Evolutionary conservation across 1,139 yeast species (phyloP).

Genomic region (Sugiyamaella novakii): DNA sequence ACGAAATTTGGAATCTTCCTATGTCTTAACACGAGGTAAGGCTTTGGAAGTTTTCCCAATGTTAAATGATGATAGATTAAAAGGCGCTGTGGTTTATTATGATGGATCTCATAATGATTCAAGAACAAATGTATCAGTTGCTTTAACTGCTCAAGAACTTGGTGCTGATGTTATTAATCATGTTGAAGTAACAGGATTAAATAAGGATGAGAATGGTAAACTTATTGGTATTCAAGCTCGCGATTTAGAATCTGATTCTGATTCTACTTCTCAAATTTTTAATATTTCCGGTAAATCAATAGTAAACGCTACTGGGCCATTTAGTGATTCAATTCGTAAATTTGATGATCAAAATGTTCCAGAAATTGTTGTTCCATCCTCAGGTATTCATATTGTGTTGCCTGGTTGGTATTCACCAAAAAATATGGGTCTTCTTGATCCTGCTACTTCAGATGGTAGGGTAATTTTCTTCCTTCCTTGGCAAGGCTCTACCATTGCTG

Average conservation of each 20-base stretch:
- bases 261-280: conserved; percentile 21
- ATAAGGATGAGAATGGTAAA: conserved; percentile 65
- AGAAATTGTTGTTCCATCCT: conserved; percentile 89
- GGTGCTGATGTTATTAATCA: conserved; percentile 93
- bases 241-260: conserved; percentile 55
- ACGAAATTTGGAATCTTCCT: conserved; percentile 80
- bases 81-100: conserved; percentile 90
- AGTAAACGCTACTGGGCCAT: conserved; percentile 95
- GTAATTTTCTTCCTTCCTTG: conserved; percentile 97
- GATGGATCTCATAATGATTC: conserved; percentile 95
- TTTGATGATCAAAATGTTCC: conserved; percentile 67
- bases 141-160: conserved; percentile 77
- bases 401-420: conserved; percentile 93
- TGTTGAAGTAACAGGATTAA: conserved; percentile 73
- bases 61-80: conserved; percentile 76
- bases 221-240: conserved; percentile 74
- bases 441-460: conserved; percentile 91
- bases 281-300: conserved; percentile 69
- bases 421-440: conserved; percentile 87
- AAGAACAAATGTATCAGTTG: conserved; percentile 84
- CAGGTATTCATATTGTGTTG: conserved; percentile 89
- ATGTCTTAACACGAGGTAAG: conserved; percentile 65
- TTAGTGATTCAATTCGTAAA: conserved; percentile 78
- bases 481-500: conserved; percentile 97
- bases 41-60: conserved; percentile 84